phyloP scores from a whole-genome alignment of 192 early-diverging fungal species.

The Umbelopsis sp. region DNA sequence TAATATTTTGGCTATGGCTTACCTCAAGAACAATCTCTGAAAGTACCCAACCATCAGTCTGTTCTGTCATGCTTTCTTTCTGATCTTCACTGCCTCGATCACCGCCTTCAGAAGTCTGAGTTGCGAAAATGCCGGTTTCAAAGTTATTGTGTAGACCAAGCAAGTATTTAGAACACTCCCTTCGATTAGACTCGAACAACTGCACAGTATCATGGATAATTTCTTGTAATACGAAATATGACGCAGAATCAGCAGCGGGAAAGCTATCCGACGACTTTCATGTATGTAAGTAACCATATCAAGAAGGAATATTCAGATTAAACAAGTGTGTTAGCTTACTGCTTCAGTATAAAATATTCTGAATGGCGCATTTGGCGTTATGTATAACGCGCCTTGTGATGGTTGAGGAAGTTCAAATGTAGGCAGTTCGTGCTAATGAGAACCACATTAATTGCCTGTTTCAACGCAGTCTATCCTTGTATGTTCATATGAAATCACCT shows the following conservation, averaged over 20 bases:
- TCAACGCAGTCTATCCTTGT: background rate
- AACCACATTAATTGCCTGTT: too few relatives aligned
- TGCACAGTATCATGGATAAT: conserved; percentile 77
- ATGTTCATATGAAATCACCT: conserved; percentile 19
- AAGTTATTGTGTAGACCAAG: conserved; percentile 65
- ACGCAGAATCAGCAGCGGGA: conserved; percentile 43
- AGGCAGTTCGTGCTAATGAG: conserved; percentile 49
- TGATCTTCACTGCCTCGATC: conserved; percentile 14
- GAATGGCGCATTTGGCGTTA: conserved; percentile 37
- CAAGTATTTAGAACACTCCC: conserved; percentile 80
- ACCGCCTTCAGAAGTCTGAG: conserved; percentile 5
- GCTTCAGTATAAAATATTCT: conserved; percentile 40
- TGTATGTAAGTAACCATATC: background rate
- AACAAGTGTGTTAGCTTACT: background rate
- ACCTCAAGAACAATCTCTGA: conserved; percentile 39
- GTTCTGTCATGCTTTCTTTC: conserved; percentile 27
- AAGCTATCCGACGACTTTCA: conserved; percentile 12
- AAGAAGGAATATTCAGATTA: background rate
- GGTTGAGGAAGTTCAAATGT: conserved; percentile 41
- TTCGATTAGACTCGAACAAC: conserved; percentile 91
- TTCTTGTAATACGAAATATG: conserved; percentile 81
- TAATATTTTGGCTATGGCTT: background rate
- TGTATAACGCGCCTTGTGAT: conserved; percentile 30
- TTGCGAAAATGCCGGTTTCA: conserved; percentile 42
- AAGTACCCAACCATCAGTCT: conserved; percentile 27